Evolutionary conservation across 768 basidiomycete species (phyloP), one percentile per base, ranked within the genome.

Genomic region (Chalciporus sphaerocephalus): DNA sequence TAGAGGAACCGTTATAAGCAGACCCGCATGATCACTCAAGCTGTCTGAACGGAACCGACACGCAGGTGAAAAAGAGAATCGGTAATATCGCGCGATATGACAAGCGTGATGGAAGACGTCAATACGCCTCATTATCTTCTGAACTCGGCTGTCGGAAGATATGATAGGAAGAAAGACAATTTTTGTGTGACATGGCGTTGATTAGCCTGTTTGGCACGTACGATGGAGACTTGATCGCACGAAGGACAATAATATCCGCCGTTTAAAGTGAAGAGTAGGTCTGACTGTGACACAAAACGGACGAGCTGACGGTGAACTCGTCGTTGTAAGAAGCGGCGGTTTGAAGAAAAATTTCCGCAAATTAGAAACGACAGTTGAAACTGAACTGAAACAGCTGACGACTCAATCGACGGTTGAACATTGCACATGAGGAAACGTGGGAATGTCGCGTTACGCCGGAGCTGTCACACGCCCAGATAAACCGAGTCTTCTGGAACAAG

Each of bases 61-160:
- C 3, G 27, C 25, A 10, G 9, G 9, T 27, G 28, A 12, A 12
- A 28, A 30, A 3, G 28, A 30, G 13, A 15, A 30, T 30, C n/a
- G 28, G 28, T 30, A 30, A 30, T 30, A 30, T 2, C 13, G 6
- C 2, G 4, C 13, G 6, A 15, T 30, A n/a, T 30, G n/a, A 15
- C 28, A 15, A 30, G 13, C 13, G 28, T 12, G 28, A 30, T 30
- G 5, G 4, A 30, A 36, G 20, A 18, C 20, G 34, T 20, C 34
- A 36, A 34, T 34, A 18, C 48, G 39, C 76, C 49, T 5, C 6
- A 4, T 22, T 37, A 20, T 13, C 9, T 20, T 37, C 3, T 37
- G 5, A 21, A n/a, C 22, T 38, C 37, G 37, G 37, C 37, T 21
- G 37, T 21, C 22, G 21, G 22, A 15, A 7, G 17, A 3, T 16